phyloP scores from a whole-genome alignment of 306 rosid genomes.

The Datisca glomerata region DNA sequence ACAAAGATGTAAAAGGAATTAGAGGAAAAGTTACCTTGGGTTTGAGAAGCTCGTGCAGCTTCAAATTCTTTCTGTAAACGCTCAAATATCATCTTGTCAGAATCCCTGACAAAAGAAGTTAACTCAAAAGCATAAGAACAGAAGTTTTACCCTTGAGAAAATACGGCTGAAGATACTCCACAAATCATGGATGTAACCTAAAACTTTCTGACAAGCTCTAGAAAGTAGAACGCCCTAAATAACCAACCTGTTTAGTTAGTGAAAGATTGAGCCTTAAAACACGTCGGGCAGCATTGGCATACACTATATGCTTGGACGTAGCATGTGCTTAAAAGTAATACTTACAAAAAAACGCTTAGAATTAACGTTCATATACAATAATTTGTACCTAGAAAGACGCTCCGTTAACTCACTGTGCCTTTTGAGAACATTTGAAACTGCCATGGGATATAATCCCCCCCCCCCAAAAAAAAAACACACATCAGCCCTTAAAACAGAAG shows the following conservation, averaged over 20 bases:
- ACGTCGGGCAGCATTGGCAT: no score
- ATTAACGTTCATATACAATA: no score
- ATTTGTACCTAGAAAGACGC: constrained; percentile 73
- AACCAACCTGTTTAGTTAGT: no score
- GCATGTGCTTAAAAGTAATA: constrained; percentile 1
- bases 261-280: no score
- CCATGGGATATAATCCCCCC: no score
- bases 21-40: constrained; percentile 46
- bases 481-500: neutral
- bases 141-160: no score
- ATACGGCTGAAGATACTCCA: no score
- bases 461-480: constrained; percentile 17
- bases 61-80: constrained; percentile 80
- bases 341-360: constrained; percentile 4
- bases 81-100: constrained; percentile 73
- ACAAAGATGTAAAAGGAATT: neutral
- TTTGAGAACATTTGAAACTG: constrained; percentile 70
- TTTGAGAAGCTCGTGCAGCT: constrained; percentile 71
- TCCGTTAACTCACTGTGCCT: constrained; percentile 71
- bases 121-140: no score
- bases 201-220: no score
- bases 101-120: constrained; percentile 45
- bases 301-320: no score
- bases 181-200: no score
- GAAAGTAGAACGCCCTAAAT: no score